phyloP scores from a whole-genome alignment of 148 eudicot species.

The Pharnaceum exiguum region DNA sequence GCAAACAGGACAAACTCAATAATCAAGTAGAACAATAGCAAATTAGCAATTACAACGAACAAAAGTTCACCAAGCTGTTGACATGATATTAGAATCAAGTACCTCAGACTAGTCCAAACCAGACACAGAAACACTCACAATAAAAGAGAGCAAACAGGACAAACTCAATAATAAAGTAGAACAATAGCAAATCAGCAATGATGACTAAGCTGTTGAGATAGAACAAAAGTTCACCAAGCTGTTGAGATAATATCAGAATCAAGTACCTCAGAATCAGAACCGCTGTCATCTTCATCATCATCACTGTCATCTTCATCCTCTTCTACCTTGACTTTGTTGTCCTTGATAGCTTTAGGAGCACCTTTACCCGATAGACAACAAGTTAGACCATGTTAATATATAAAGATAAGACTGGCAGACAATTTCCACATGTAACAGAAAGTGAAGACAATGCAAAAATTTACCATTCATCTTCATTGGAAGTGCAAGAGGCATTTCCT shows the following conservation, averaged over 20 bases:
- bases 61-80: no score
- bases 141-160: no score
- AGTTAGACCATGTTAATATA: not conserved
- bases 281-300: conserved; percentile 35
- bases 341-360: conserved; percentile 23
- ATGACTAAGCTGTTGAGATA: no score
- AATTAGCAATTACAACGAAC: no score
- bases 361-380: conserved; percentile 18
- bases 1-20: no score
- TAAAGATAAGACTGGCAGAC: not conserved
- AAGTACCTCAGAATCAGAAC: conserved; percentile 30
- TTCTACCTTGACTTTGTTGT: conserved; percentile 23
- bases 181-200: no score
- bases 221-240: no score
- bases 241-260: not conserved
- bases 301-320: conserved; percentile 35
- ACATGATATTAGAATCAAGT: not conserved
- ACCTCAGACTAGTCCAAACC: not conserved
- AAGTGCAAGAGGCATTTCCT: conserved; percentile 12
- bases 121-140: not conserved
- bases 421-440: no score
- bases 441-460: no score
- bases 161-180: no score
- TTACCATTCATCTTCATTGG: conserved; percentile 29
- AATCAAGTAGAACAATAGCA: no score